Evolutionary conservation across 148 eudicot species (phyloP).

Genomic region (Dysphania ambrosioides): DNA sequence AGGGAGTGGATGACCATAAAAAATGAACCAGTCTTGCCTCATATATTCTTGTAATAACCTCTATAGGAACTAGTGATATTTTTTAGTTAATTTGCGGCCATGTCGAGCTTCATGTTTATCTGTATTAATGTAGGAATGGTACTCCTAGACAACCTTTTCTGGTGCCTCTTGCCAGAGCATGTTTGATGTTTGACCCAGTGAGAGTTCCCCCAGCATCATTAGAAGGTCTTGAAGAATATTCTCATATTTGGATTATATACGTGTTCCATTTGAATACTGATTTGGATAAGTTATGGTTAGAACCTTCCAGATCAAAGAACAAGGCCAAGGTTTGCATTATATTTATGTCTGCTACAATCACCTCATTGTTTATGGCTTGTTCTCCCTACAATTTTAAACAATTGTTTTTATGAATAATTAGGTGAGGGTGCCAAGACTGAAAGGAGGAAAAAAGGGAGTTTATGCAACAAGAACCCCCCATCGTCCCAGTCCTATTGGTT

Average conservation of each 20-base stretch:
- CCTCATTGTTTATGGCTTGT: not conserved
- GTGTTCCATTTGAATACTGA: constrained; percentile 93
- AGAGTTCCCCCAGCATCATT: constrained; percentile 84
- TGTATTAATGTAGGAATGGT: constrained; percentile 61
- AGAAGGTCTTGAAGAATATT: constrained; percentile 87
- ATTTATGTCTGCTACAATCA: constrained; percentile 8
- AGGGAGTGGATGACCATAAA: not conserved
- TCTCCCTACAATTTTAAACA: not conserved
- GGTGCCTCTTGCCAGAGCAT: constrained; percentile 91
- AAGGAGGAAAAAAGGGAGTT: constrained; percentile 79
- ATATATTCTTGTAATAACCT: not conserved
- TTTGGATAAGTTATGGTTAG: constrained; percentile 86
- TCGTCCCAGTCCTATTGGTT: constrained; percentile 96
- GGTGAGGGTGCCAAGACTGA: constrained; percentile 92
- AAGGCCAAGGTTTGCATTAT: constrained; percentile 70
- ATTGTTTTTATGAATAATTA: constrained; percentile 33
- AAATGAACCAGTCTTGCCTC: not conserved
- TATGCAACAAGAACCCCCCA: constrained; percentile 98
- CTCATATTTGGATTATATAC: constrained; percentile 91
- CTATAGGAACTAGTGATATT: not conserved
- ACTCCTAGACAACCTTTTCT: constrained; percentile 96
- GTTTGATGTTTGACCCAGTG: constrained; percentile 59
- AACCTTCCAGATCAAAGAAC: constrained; percentile 71
- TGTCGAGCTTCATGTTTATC: not conserved
- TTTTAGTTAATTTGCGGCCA: not conserved